Evolutionary conservation across 768 basidiomycete genomes (phyloP).

Genomic region (Arthromyces matolae): DNA sequence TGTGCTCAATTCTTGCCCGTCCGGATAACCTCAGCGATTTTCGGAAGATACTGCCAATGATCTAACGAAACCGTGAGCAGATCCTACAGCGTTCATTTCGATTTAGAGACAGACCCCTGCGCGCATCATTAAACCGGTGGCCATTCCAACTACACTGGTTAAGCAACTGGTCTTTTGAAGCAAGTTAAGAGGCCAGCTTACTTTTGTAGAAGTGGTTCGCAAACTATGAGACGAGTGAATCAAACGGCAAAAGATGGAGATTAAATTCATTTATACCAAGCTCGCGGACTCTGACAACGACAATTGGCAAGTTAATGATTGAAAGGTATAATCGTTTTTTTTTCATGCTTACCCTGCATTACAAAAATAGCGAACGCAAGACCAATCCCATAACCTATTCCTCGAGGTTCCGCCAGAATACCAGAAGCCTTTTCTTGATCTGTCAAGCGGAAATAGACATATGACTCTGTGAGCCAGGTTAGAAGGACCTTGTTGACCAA

Average conservation of each 20-base stretch:
- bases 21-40: constrained; percentile 69
- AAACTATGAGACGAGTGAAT: too few species aligned
- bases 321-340: background rate
- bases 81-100: background rate
- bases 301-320: background rate
- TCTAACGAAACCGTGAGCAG: constrained; percentile 17
- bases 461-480: constrained; percentile 54
- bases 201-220: constrained; percentile 44
- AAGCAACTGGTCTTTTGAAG: too few species aligned
- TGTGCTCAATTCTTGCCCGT: constrained; percentile 52
- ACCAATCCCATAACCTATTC: constrained; percentile 61
- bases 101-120: constrained; percentile 36
- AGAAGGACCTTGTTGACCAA: constrained; percentile 57
- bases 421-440: constrained; percentile 33
- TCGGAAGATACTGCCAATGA: constrained; percentile 51
- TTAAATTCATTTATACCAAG: too few species aligned
- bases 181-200: constrained; percentile 8
- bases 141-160: constrained; percentile 41
- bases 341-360: constrained; percentile 48
- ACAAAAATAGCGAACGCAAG: constrained; percentile 52
- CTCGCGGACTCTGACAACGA: constrained; percentile 35
- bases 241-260: constrained; percentile 14
- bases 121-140: constrained; percentile 44
- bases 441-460: constrained; percentile 34
- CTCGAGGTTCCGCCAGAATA: constrained; percentile 35